These are phyloP conservation scores for Penicillium sp. DNA, from an alignment of 2,329 filamentous ascomycete species.

Conservation along the genomic window DNA sequence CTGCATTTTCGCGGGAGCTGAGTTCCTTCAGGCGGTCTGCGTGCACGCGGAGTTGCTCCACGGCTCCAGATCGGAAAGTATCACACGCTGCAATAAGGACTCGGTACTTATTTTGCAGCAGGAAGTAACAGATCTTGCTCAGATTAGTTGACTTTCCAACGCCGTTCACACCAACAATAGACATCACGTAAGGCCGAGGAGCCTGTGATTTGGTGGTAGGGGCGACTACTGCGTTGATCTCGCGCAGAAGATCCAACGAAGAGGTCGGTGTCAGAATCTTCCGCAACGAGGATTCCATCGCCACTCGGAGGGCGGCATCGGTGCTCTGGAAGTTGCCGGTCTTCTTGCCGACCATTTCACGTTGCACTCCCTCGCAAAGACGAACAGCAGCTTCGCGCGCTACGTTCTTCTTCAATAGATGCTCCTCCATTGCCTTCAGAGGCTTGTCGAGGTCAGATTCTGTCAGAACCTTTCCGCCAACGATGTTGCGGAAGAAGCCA, in stretches of 20 bases:
- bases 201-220: constrained; percentile 65
- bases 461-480: constrained; percentile 90
- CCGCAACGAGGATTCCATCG: constrained; percentile 88
- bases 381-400: constrained; percentile 90
- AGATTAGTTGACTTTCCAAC: constrained; percentile 98
- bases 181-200: constrained; percentile 89
- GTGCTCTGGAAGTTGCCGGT: constrained; percentile 90
- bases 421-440: constrained; percentile 94
- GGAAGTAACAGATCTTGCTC: constrained; percentile 96
- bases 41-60: constrained; percentile 95
- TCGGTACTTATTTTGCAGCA: constrained; percentile 95
- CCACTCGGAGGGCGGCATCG: constrained; percentile 77
- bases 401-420: constrained; percentile 92
- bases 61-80: constrained; percentile 94
- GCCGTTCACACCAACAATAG: constrained; percentile 96
- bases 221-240: constrained; percentile 78
- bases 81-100: constrained; percentile 93
- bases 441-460: constrained; percentile 88
- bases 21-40: constrained; percentile 92
- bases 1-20: constrained; percentile 75
- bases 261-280: constrained; percentile 96
- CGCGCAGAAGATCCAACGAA: constrained; percentile 89
- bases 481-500: constrained; percentile 88
- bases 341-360: constrained; percentile 85
- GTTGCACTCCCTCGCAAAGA: constrained; percentile 86